Conservation (phyloP, 164 flowering plant species). For the Litsea cubeba region DNA sequence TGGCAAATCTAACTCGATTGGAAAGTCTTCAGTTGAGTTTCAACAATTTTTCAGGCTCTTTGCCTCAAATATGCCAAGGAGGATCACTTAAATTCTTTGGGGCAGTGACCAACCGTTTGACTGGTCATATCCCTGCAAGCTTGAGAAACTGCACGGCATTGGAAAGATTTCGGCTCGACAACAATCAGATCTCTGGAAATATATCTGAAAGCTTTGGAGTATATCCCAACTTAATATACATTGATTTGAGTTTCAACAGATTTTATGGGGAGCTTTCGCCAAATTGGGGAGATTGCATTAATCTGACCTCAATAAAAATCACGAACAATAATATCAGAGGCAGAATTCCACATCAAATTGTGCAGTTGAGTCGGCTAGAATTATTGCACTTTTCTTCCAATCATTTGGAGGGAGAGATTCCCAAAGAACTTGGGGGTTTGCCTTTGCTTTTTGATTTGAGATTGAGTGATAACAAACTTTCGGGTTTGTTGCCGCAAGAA, state of each 20-base stretch:
- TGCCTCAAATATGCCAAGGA: constrained; percentile 1
- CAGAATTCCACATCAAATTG: neutral
- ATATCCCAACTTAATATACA: neutral
- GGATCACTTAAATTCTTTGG: neutral
- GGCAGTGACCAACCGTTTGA: neutral
- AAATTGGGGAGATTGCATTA: neutral
- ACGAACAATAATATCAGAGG: neutral
- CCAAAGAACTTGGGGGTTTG: neutral
- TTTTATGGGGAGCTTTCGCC: neutral
- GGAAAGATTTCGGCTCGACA: neutral
- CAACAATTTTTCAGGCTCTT: neutral
- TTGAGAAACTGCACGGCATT: neutral
- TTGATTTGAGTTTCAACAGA: neutral
- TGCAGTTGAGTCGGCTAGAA: neutral
- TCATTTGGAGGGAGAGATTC: neutral
- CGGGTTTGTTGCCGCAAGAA: neutral
- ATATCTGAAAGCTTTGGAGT: neutral
- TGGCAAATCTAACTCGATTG: neutral
- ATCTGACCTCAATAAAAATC: neutral
- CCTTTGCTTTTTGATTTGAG: neutral
- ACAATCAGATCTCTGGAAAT: neutral
- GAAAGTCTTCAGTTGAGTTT: neutral
- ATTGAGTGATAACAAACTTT: neutral
- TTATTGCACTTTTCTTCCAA: neutral
- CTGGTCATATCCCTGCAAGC: neutral